phyloP scores from a whole-genome alignment of 768 basidiomycete species.

The Rhizopogon vulgaris region DNA sequence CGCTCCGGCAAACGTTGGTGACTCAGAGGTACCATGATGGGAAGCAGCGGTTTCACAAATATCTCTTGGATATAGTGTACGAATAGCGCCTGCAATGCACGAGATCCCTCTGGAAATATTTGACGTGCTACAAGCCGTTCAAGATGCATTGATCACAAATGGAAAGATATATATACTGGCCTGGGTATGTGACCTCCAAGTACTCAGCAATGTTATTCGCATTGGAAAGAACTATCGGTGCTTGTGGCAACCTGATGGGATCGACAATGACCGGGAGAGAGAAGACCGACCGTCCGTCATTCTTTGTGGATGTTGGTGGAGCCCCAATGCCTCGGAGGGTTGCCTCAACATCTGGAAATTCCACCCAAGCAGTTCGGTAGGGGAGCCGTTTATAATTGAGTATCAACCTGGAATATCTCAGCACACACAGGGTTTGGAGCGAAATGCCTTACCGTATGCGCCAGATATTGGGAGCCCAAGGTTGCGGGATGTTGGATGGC shows the following conservation, averaged over 20 bases:
- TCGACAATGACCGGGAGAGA: conserved; percentile 68
- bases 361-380: conserved; percentile 66
- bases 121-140: conserved; percentile 38
- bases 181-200: conserved; percentile 59
- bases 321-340: conserved; percentile 55
- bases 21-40: conserved; percentile 64
- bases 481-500: conserved; percentile 50
- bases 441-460: conserved; percentile 46
- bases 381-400: conserved; percentile 73
- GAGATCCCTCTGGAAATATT: conserved; percentile 64
- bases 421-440: not conserved
- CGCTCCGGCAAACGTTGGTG: conserved; percentile 55
- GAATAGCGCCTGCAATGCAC: conserved; percentile 62
- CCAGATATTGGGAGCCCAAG: conserved; percentile 79
- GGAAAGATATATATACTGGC: not conserved
- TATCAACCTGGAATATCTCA: conserved; percentile 45
- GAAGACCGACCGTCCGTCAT: conserved; percentile 58
- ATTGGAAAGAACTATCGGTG: conserved; percentile 52
- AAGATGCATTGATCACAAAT: not conserved
- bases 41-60: conserved; percentile 58
- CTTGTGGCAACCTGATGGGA: conserved; percentile 36
- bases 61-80: conserved; percentile 65
- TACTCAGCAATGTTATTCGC: conserved; percentile 64
- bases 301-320: conserved; percentile 44
- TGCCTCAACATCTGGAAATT: conserved; percentile 61